phyloP scores from a whole-genome alignment of 345 rosid species.

The Erodium maritimum region DNA sequence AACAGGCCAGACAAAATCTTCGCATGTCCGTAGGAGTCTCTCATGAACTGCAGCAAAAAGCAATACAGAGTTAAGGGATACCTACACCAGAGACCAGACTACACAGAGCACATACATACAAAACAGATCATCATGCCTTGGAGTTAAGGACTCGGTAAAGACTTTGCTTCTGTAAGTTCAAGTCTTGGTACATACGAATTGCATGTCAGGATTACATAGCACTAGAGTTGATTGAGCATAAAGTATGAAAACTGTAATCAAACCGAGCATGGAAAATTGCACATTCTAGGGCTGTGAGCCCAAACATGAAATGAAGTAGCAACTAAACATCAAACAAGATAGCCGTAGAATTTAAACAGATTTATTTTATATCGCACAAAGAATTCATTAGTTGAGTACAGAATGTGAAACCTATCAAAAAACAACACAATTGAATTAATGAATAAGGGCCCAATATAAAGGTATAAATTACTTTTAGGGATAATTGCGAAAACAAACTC shows the following conservation, averaged over 20 bases:
- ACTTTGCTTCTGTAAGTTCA: too few relatives aligned
- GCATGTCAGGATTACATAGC: neutral
- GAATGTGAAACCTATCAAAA: too few relatives aligned
- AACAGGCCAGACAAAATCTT: constrained; percentile 77
- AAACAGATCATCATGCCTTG: neutral
- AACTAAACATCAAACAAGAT: neutral
- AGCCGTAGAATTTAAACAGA: neutral
- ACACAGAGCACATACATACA: constrained; percentile 1
- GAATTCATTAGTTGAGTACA: too few relatives aligned
- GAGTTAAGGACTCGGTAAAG: too few relatives aligned
- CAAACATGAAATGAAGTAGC: neutral
- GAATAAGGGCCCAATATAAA: too few relatives aligned
- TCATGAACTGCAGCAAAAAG: constrained; percentile 49
- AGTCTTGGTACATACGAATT: too few relatives aligned
- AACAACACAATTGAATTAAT: too few relatives aligned
- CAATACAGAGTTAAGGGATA: constrained; percentile 1
- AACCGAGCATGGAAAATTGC: neutral
- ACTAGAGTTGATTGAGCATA: neutral
- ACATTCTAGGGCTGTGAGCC: neutral
- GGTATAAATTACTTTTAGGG: too few relatives aligned
- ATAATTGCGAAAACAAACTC: too few relatives aligned
- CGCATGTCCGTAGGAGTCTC: constrained; percentile 52
- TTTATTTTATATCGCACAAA: too few relatives aligned
- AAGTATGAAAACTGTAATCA: neutral
- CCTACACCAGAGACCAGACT: neutral